Evolutionary conservation across 352 stramenopile species (phyloP).

Genomic region (Phytophthora hybrid): DNA sequence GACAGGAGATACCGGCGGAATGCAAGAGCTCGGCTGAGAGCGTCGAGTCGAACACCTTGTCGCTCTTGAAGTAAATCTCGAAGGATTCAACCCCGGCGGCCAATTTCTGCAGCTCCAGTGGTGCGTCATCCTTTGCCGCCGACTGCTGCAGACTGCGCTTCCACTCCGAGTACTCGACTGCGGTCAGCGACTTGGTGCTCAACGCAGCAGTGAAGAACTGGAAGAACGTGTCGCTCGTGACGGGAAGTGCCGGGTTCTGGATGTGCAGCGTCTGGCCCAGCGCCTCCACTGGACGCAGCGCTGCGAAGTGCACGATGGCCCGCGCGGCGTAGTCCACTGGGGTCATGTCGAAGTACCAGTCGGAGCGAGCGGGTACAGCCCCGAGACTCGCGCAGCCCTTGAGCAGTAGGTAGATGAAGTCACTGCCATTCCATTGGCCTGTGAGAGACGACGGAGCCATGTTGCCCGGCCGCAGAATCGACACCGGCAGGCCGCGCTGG

Average conservation of each 20-base stretch:
- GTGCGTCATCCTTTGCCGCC: slow-evolving; percentile 33
- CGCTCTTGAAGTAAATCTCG: slow-evolving; percentile 68
- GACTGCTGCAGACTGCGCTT: slow-evolving; percentile 43
- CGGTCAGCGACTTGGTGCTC: slow-evolving; percentile 33
- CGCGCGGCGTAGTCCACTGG: slow-evolving; percentile 92
- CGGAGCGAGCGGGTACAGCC: slow-evolving; percentile 61
- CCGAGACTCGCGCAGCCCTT: slow-evolving; percentile 75
- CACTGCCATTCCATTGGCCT: slow-evolving; percentile 86
- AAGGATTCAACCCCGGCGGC: slow-evolving; percentile 69
- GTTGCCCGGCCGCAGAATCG: slow-evolving; percentile 91
- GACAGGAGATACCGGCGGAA: slow-evolving; percentile 49
- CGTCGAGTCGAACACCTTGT: slow-evolving; percentile 70
- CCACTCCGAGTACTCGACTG: slow-evolving; percentile 51
- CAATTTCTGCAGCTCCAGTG: slow-evolving; percentile 64
- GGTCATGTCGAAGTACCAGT: slow-evolving; percentile 93
- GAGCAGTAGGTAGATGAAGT: slow-evolving; percentile 93
- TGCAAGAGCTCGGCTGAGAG: slow-evolving; percentile 58
- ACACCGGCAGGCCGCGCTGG: slow-evolving; percentile 82
- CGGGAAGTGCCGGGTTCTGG: slow-evolving; percentile 59
- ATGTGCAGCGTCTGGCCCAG: slow-evolving; percentile 81
- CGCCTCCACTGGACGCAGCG: slow-evolving; percentile 55
- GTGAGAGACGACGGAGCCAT: slow-evolving; percentile 76
- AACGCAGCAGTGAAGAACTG: slow-evolving; percentile 45
- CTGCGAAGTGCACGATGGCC: slow-evolving; percentile 85
- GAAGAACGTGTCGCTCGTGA: slow-evolving; percentile 64